Evolutionary conservation across 2,329 filamentous ascomycete genomes (phyloP), one percentile per base, ranked within the genome.

Genomic region (Pseudovirgaria hyperparasitica): DNA sequence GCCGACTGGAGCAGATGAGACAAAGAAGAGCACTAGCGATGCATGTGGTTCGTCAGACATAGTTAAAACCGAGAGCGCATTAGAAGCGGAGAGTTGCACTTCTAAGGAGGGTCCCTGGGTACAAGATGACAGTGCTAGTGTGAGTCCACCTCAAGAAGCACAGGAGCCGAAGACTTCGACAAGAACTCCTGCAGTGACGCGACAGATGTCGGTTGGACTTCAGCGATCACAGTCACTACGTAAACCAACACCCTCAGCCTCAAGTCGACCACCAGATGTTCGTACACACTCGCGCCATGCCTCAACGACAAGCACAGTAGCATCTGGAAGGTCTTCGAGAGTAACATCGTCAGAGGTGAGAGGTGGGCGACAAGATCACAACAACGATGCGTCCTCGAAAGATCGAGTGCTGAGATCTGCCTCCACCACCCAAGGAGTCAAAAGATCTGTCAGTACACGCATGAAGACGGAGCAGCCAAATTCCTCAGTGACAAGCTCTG

Each of bases 151-250:
- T n/a, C n/a, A n/a, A n/a, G n/a, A n/a, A n/a, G n/a, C n/a, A n/a
- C n/a, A n/a, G n/a, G n/a, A n/a, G n/a, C n/a, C n/a, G n/a, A n/a
- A n/a, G n/a, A n/a, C n/a, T n/a, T n/a, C n/a, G n/a, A n/a, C n/a
- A n/a, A n/a, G n/a, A n/a, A n/a, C n/a, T n/a, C n/a, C n/a, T n/a
- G n/a, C n/a, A n/a, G n/a, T n/a, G n/a, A n/a, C n/a, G n/a, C n/a
- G n/a, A n/a, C n/a, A n/a, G n/a, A n/a, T n/a, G 15, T 31, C 36
- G 4, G 24, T 33, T 8, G 40, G 38, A 12, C 15, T 52, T 15
- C 34, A 27, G 16, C 41, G 46, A 22, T 39, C 49, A 10, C 43
- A 44, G 26, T 52, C 49, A 7, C 28, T 52, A 7, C 43, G 48
- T n/a, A 46, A 40, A 26, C 45, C 46, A 17, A 37, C 18, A 14